These are phyloP conservation scores for Paralagenidium karlingii DNA, from an alignment of 352 stramenopile genomes.

Conservation along the genomic window DNA sequence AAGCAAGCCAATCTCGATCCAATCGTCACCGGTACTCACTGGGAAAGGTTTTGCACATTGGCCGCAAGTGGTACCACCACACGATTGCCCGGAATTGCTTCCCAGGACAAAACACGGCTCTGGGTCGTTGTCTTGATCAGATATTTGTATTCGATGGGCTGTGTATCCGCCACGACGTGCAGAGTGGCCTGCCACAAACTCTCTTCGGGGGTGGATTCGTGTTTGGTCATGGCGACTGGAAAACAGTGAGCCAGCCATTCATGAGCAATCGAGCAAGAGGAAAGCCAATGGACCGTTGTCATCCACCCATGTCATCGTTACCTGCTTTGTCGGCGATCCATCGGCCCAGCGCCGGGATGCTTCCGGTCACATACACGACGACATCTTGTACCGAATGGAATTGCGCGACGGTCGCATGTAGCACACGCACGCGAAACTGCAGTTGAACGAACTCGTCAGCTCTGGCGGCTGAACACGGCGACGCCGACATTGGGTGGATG, in stretches of 20 bases:
- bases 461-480: too few species aligned
- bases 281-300: not conserved
- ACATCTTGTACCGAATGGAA: not conserved
- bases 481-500: too few species aligned
- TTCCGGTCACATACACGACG: slow-evolving; percentile 40
- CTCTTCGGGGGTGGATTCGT: slow-evolving; percentile 13
- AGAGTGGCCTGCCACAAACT: slow-evolving; percentile 25
- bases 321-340: slow-evolving; percentile 46
- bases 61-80: slow-evolving; percentile 34
- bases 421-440: too few species aligned
- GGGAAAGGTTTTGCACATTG: slow-evolving; percentile 28
- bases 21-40: slow-evolving; percentile 18
- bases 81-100: slow-evolving; percentile 54
- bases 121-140: slow-evolving; percentile 25
- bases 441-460: too few species aligned
- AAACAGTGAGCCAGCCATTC: too few species aligned
- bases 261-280: not conserved
- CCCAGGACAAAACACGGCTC: slow-evolving; percentile 45
- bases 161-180: slow-evolving; percentile 7
- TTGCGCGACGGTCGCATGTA: too few species aligned
- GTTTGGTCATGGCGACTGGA: slow-evolving; percentile 37
- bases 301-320: slow-evolving; percentile 3
- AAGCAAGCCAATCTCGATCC: not conserved
- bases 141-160: slow-evolving; percentile 72
- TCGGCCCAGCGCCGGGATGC: slow-evolving; percentile 29